Conservation (phyloP, 106 monocot genomes). For the Gastrodia elata region DNA sequence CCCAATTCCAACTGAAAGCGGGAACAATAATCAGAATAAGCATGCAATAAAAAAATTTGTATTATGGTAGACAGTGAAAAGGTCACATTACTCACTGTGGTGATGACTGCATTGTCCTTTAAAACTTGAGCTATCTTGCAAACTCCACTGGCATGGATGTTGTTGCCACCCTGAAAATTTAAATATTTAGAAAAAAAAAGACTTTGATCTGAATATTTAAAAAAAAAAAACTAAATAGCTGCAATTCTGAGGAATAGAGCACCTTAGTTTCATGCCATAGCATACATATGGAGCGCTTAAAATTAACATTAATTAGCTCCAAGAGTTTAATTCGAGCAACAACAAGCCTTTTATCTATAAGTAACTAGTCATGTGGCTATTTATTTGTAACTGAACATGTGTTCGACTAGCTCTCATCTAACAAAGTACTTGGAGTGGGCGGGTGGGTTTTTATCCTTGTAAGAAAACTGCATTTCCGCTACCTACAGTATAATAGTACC, state of each 20-base stretch:
- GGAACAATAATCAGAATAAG: slow-evolving; percentile 4
- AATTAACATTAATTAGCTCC: background rate
- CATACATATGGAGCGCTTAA: too few relatives aligned
- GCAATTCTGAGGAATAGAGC: background rate
- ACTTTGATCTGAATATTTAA: background rate
- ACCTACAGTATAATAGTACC: background rate
- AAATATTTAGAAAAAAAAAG: background rate
- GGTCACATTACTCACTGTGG: slow-evolving; percentile 54
- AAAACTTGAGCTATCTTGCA: slow-evolving; percentile 64
- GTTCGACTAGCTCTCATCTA: background rate
- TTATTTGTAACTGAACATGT: background rate
- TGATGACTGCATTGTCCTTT: slow-evolving; percentile 85
- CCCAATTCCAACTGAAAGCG: slow-evolving; percentile 76
- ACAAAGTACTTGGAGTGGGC: background rate
- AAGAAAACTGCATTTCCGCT: background rate
- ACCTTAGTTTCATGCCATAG: background rate
- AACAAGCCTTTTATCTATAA: background rate
- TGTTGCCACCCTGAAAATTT: slow-evolving; percentile 80
- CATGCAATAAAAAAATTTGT: slow-evolving; percentile 5
- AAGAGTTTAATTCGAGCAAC: background rate
- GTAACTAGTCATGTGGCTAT: background rate
- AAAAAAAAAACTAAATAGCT: background rate
- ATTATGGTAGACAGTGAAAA: background rate
- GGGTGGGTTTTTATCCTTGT: too few relatives aligned
- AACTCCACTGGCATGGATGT: slow-evolving; percentile 80